These are phyloP conservation scores for Brassica nigra DNA, from an alignment of 345 rosid genomes.

Conservation along the genomic window DNA sequence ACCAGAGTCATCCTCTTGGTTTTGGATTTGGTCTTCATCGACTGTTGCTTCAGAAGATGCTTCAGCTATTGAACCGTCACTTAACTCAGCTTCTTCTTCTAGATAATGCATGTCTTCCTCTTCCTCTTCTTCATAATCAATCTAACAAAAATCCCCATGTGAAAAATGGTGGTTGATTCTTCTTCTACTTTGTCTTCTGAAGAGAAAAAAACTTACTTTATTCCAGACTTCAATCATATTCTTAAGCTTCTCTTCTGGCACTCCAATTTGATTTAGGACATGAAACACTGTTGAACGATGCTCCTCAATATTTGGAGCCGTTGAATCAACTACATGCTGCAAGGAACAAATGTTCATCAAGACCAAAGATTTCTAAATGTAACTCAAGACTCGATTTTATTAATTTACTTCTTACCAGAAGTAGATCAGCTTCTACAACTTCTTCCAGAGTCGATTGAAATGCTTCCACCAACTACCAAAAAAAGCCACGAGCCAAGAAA, in stretches of 20 bases:
- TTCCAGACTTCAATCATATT: constrained; percentile 97
- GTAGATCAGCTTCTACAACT: constrained; percentile 90
- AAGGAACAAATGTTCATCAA: constrained; percentile 12
- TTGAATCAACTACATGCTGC: constrained; percentile 89
- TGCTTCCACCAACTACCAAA: constrained; percentile 75
- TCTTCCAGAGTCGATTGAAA: constrained; percentile 95
- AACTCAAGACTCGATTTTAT: not conserved
- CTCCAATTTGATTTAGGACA: constrained; percentile 89
- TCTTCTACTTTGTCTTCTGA: not conserved
- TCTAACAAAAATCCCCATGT: constrained; percentile 40
- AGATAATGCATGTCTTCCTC: constrained; percentile 34
- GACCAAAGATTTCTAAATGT: not conserved
- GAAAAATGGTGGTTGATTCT: not conserved
- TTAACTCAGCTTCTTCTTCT: constrained; percentile 27
- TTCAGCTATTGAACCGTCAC: constrained; percentile 36
- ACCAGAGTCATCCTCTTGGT: constrained; percentile 42
- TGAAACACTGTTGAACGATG: constrained; percentile 82
- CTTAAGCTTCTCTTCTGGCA: constrained; percentile 75
- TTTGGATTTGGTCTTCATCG: constrained; percentile 25
- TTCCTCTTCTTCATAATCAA: constrained; percentile 63
- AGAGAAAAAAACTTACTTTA: constrained; percentile 51
- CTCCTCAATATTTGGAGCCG: constrained; percentile 90
- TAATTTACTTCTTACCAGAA: constrained; percentile 55
- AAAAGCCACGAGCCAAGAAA: constrained; percentile 14
- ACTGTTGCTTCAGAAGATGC: constrained; percentile 39